A percentile compares a stretch with the other conserved stretches of the same genome.
Conservation (phyloP, 768 basidiomycete genomes). For the Rhizopogon sp. region DNA sequence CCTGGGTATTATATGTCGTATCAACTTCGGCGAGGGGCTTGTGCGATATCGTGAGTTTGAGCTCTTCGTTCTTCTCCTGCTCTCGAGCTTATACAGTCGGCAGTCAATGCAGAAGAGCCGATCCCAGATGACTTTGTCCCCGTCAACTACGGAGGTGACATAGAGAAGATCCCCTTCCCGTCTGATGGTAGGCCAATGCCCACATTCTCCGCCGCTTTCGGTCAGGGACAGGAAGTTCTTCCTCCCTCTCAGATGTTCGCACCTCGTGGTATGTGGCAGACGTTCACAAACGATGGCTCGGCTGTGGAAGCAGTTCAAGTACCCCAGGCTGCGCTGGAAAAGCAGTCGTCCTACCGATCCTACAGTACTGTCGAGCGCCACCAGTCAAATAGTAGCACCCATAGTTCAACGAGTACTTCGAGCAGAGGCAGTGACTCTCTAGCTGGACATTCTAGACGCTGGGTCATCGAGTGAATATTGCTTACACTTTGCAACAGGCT, state of each 20-base stretch:
- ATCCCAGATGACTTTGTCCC: conserved; percentile 39
- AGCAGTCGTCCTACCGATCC: conserved; percentile 23
- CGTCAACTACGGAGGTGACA: conserved; percentile 23
- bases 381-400: conserved; percentile 1
- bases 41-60: conserved; percentile 52
- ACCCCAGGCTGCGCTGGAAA: conserved; percentile 32
- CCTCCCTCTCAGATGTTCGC: conserved; percentile 35
- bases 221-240: conserved; percentile 28
- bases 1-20: conserved; percentile 60
- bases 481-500: neutral
- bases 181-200: conserved; percentile 46
- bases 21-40: conserved; percentile 78
- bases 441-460: conserved; percentile 14
- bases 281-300: conserved; percentile 14
- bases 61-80: neutral
- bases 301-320: conserved; percentile 6
- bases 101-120: conserved; percentile 54
- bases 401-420: conserved; percentile 6
- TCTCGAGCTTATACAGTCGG: neutral
- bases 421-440: conserved; percentile 1
- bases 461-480: conserved; percentile 23
- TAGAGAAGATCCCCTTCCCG: conserved; percentile 64
- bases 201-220: conserved; percentile 43
- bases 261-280: conserved; percentile 15
- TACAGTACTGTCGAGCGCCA: conserved; percentile 18